Evolutionary conservation across 2,329 filamentous ascomycete species (phyloP), one percentile per base, ranked within the genome.

Genomic region (Zymoseptoria ardabiliae): DNA sequence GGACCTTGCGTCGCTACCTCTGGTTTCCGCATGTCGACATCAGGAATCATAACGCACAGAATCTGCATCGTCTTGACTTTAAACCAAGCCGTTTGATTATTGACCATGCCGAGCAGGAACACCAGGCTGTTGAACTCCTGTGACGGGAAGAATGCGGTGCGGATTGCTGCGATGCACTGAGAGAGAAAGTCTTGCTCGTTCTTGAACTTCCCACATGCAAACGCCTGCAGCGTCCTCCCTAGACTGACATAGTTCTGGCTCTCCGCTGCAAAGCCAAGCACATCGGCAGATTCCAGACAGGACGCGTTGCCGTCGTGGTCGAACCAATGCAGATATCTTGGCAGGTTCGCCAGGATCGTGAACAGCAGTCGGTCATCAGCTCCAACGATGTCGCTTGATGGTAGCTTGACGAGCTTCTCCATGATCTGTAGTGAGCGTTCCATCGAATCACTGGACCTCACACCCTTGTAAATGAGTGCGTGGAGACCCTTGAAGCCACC

Each of bases 61-160:
- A 97, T 86, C 61, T 90, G 87, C 89, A 99, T 96, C 0, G 90
- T 91, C 77, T 94, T 93, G 50, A 92, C 80, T 72, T 96, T 95
- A 73, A 97, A 89, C 90, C 91, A 97, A 2, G 89, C 82, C 0
- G 88, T 82, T 35, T 87, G 88, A 70, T 99, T 99, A 13, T 92
- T 96, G 56, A 99, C 80, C 53, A 97, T 82, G 1, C 94, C 91
- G 75, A 97, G 90, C 50, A 97, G 77, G 76, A 96, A 97, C 0
- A 91, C 90, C 10, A 99, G 76, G 78, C 90, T 90, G 61, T 86
- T 84, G 66, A 95, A 91, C 67, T 97, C 93, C 59, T 90, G 83
- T 25, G 84, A 81, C 1, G 92, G 91, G 61, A 96, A 88, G 74
- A 90, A 97, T 25, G 86, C 84, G 53, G 88, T 84, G 58, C 86